Evolutionary conservation across 176 grass and related monocot genomes (phyloP), one percentile per base, ranked within the genome.

Genomic region (Metroxylon sagu): DNA sequence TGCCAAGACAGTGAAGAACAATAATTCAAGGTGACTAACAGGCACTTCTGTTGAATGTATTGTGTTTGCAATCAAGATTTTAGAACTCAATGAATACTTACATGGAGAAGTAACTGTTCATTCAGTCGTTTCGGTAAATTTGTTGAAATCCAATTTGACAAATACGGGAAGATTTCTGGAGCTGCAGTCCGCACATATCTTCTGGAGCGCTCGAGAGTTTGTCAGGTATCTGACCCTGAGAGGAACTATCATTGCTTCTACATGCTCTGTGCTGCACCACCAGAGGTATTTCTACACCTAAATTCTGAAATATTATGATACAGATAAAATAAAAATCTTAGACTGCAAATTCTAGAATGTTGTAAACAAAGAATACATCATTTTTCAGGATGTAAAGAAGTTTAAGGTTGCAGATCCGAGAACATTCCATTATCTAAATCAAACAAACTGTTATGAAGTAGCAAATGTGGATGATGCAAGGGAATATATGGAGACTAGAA

Each of bases 201-300:
- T 57, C 91, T 96, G 58, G 91, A 96, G 49, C 68, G 91, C 26
- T 96, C 86, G 7, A 68, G 91, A 69, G 91, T 96, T 5, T 96
- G 91, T 18, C 91, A 96, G 77, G 83, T 90, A 50, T 85, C 80
- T 66, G 83, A 90, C 65, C 91, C 91, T 51, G 91, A 96, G 66
- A 84, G 91, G 80, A 96, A 96, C 43, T 96, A 96, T 69, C 91
- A 96, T 69, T 96, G 86, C 70, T 96, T 96, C 48, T 96, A 96
- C 57, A 96, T 96, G 91, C 78, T 96, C 49, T 96, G 91, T 51
- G 30, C 64, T 65, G 91, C 91, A 28, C 91, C 86, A 14, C 91
- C 86, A 14, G 91, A 96, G 86, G 91, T 96, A 87, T 52, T 53
- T 87, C 56, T 78, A 6, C 52, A 48, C 1, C 35, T 8, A 12